These are phyloP conservation scores for Zalerion maritima DNA, from an alignment of 495 filamentous ascomycete species.

Conservation along the genomic window DNA sequence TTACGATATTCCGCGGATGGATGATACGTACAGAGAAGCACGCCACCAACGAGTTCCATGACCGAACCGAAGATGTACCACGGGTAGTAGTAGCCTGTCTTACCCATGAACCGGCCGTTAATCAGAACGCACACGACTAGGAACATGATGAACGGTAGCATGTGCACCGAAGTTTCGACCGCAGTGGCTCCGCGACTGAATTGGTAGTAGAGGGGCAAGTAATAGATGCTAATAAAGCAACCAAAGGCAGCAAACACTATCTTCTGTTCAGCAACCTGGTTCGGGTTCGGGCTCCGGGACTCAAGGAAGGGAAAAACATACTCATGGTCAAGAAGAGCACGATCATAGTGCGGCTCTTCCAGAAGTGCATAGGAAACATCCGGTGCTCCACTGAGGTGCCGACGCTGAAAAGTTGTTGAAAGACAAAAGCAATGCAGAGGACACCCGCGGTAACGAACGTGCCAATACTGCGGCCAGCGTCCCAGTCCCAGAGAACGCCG, in stretches of 20 bases:
- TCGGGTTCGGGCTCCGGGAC: slow-evolving; percentile 15
- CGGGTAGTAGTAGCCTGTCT: slow-evolving; percentile 37
- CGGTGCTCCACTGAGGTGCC: slow-evolving; percentile 30
- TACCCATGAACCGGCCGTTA: slow-evolving; percentile 33
- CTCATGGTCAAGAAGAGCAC: slow-evolving; percentile 9
- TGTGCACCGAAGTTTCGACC: slow-evolving; percentile 23
- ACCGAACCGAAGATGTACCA: slow-evolving; percentile 40
- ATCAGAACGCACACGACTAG: slow-evolving; percentile 23
- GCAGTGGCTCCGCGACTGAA: slow-evolving; percentile 25
- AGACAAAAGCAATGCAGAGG: slow-evolving; percentile 28
- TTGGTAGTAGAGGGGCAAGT: slow-evolving; percentile 35
- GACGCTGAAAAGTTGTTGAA: slow-evolving; percentile 33
- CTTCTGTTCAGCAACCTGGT: too few species aligned
- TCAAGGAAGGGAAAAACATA: slow-evolving; percentile 35
- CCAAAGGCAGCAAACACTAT: slow-evolving; percentile 18
- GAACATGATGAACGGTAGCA: slow-evolving; percentile 37
- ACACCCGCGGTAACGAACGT: slow-evolving; percentile 34
- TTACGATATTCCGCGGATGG: too few species aligned
- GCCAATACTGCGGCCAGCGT: slow-evolving; percentile 29
- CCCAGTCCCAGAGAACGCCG: slow-evolving; percentile 36
- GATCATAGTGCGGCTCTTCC: slow-evolving; percentile 8
- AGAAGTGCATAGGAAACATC: slow-evolving; percentile 36
- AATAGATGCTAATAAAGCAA: slow-evolving; percentile 32
- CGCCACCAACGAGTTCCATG: slow-evolving; percentile 32
- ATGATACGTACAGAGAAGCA: slow-evolving; percentile 13